phyloP scores from a whole-genome alignment of 1,284 basidiomycete species.

The Sanghuangporus weigelae region DNA sequence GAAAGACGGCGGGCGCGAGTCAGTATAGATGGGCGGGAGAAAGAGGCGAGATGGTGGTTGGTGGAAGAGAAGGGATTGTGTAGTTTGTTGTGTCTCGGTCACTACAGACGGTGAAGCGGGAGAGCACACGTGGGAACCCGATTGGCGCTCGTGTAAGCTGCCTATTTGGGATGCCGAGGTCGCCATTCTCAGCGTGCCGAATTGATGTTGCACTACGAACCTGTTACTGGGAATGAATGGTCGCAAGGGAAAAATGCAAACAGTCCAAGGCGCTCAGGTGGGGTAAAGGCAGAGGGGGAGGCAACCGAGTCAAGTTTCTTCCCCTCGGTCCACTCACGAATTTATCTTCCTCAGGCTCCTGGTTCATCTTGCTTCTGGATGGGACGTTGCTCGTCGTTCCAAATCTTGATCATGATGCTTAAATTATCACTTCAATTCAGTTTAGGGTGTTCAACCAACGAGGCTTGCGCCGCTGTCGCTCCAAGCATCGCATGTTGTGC shows the following conservation, averaged over 20 bases:
- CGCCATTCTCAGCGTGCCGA: neutral
- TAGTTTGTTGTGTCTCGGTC: neutral
- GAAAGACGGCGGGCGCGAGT: neutral
- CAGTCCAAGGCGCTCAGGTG: neutral
- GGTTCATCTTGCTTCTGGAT: neutral
- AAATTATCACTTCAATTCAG: neutral
- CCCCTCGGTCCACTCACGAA: neutral
- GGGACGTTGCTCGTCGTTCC: neutral
- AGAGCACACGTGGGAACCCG: neutral
- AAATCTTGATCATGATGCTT: neutral
- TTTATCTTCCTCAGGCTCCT: neutral
- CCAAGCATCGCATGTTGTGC: neutral
- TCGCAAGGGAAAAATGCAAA: neutral
- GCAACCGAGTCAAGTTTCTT: neutral
- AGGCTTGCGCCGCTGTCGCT: neutral
- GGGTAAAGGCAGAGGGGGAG: neutral
- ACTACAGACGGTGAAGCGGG: neutral
- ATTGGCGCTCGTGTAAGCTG: neutral
- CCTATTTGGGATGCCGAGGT: neutral
- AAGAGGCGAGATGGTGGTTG: neutral
- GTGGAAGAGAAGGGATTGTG: neutral
- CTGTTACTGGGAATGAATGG: neutral
- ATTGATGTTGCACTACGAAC: neutral
- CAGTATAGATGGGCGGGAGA: neutral
- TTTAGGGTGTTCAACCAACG: neutral